phyloP scores from a whole-genome alignment of 2,329 filamentous ascomycete species.

The Pyrenophora tritici-repentis region DNA sequence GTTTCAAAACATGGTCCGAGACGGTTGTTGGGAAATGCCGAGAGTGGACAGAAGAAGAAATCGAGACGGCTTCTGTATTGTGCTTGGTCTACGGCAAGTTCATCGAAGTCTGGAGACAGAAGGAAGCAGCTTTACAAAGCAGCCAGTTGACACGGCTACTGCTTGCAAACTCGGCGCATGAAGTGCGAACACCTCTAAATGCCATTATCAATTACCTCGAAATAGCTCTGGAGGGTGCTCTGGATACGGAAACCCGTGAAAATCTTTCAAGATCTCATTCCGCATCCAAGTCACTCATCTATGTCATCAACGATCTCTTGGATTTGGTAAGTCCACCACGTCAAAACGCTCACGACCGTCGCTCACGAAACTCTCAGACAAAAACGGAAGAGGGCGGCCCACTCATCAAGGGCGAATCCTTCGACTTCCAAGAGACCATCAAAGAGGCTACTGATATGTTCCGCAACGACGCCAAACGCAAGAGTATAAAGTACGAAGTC shows the following conservation, averaged over 20 bases:
- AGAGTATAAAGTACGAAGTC: constrained; percentile 73
- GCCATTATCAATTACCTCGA: constrained; percentile 95
- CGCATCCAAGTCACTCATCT: constrained; percentile 88
- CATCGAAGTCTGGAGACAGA: constrained; percentile 91
- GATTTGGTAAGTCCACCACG: constrained; percentile 58
- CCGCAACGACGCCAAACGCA: constrained; percentile 73
- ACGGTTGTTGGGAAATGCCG: constrained; percentile 79
- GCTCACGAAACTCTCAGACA: constrained; percentile 51
- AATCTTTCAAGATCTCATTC: constrained; percentile 85
- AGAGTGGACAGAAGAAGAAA: constrained; percentile 87
- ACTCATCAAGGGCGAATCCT: constrained; percentile 78
- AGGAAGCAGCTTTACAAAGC: constrained; percentile 80
- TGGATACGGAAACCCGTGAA: constrained; percentile 83
- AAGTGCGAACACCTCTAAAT: constrained; percentile 87
- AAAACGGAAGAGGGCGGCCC: constrained; percentile 83
- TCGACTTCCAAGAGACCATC: constrained; percentile 73
- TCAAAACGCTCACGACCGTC: no score
- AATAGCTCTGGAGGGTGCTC: constrained; percentile 79
- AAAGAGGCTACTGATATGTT: constrained; percentile 80
- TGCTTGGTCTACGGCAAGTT: constrained; percentile 89
- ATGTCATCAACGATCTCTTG: constrained; percentile 89
- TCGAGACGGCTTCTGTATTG: constrained; percentile 85
- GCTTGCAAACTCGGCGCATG: constrained; percentile 86
- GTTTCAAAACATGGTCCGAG: constrained; percentile 82
- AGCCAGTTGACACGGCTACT: constrained; percentile 79